These are phyloP conservation scores for Candida succiphila DNA, from an alignment of 805 yeast species.

Conservation along the genomic window DNA sequence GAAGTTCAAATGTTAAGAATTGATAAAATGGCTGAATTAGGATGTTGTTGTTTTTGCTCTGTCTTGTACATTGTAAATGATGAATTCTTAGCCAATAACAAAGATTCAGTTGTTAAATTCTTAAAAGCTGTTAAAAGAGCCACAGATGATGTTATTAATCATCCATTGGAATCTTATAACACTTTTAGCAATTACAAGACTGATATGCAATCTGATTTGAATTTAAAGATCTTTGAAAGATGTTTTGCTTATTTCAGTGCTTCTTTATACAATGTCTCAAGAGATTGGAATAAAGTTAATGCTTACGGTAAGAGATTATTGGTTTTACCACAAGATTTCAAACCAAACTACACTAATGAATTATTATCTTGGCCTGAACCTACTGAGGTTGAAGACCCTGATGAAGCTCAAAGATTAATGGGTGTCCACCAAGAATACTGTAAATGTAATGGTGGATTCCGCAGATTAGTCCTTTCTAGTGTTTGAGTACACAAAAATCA, in stretches of 20 bases:
- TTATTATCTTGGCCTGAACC: conserved; percentile 42
- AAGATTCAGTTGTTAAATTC: conserved; percentile 33
- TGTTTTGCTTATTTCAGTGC: conserved; percentile 46
- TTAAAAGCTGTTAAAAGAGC: conserved; percentile 40
- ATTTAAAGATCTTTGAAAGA: conserved; percentile 38
- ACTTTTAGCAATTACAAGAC: conserved; percentile 40
- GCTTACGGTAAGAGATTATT: conserved; percentile 45
- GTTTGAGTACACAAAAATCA: conserved; percentile 5
- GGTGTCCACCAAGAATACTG: conserved; percentile 34
- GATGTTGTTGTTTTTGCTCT: conserved; percentile 52
- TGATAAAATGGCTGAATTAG: conserved; percentile 44
- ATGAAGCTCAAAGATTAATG: conserved; percentile 38
- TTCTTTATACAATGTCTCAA: conserved; percentile 40
- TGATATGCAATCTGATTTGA: conserved; percentile 29
- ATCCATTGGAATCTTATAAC: conserved; percentile 36
- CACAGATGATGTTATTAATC: conserved; percentile 33
- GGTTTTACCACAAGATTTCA: conserved; percentile 38
- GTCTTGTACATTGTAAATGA: conserved; percentile 45
- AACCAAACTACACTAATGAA: conserved; percentile 41
- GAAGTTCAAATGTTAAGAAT: conserved; percentile 49
- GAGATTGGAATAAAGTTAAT: conserved; percentile 50
- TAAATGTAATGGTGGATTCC: conserved; percentile 36
- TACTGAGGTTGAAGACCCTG: conserved; percentile 34
- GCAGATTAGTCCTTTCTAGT: conserved; percentile 26
- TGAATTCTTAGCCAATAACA: conserved; percentile 34